These are phyloP conservation scores for Biscutella laevigata DNA, from an alignment of 441 rosid species.

Conservation along the genomic window DNA sequence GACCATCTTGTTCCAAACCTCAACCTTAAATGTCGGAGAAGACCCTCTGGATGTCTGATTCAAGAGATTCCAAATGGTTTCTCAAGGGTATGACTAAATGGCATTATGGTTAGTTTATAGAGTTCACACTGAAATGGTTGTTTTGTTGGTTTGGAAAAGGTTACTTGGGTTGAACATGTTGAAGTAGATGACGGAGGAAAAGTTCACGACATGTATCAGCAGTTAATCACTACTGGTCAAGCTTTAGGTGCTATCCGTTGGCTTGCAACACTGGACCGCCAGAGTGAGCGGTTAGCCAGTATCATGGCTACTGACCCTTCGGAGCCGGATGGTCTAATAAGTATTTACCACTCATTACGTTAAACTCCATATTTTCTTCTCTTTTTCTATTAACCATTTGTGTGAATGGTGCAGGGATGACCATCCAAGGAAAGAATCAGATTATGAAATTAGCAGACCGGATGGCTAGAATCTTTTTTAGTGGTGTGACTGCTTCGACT, in stretches of 20 bases:
- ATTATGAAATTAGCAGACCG: slow-evolving; percentile 92
- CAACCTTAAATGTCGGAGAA: slow-evolving; percentile 52
- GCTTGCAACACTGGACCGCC: slow-evolving; percentile 78
- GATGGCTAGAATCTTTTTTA: slow-evolving; percentile 88
- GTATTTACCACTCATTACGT: too few species aligned
- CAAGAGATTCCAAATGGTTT: slow-evolving; percentile 85
- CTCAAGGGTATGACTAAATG: slow-evolving; percentile 97
- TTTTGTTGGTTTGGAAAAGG: slow-evolving; percentile 46
- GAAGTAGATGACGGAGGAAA: slow-evolving; percentile 83
- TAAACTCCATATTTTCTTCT: too few species aligned
- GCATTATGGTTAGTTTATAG: too few species aligned
- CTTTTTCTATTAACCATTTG: too few species aligned
- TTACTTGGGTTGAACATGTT: slow-evolving; percentile 86
- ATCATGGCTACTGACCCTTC: slow-evolving; percentile 79
- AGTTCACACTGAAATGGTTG: too few species aligned
- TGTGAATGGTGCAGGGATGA: slow-evolving; percentile 31
- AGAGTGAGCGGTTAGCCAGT: slow-evolving; percentile 87
- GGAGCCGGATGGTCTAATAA: slow-evolving; percentile 29
- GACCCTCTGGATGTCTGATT: slow-evolving; percentile 90
- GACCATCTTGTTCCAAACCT: too few species aligned
- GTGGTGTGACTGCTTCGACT: slow-evolving; percentile 88
- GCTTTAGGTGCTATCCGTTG: slow-evolving; percentile 95
- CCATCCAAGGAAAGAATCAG: slow-evolving; percentile 81
- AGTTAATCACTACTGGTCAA: slow-evolving; percentile 61
- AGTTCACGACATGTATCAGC: slow-evolving; percentile 60